These are phyloP conservation scores for Acanthamoeba sp. DNA, from an alignment of 208 protist genomes.

Conservation along the genomic window DNA sequence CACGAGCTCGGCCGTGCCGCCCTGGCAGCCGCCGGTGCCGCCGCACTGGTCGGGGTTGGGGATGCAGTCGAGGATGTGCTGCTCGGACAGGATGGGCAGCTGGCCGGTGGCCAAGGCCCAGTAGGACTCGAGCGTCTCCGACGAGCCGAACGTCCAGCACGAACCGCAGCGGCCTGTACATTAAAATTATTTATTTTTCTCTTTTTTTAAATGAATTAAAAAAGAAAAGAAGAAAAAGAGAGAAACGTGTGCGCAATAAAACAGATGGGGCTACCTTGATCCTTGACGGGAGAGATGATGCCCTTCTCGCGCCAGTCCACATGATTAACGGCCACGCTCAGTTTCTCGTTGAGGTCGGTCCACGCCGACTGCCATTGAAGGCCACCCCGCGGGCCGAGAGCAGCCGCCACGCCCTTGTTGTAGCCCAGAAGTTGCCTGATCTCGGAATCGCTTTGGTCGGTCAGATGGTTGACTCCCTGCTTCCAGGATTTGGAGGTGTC, in stretches of 20 bases:
- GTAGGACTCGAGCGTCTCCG: conserved; percentile 81
- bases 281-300: conserved; percentile 81
- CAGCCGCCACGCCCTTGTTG: conserved; percentile 4
- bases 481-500: conserved; percentile 76
- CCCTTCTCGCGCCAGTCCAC: conserved; percentile 81
- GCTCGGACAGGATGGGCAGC: conserved; percentile 76
- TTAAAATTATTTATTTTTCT: too few species aligned
- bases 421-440: conserved; percentile 54
- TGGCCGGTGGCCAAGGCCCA: conserved; percentile 72
- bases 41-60: conserved; percentile 82
- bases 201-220: too few species aligned
- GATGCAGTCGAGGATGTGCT: conserved; percentile 80
- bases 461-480: conserved; percentile 77
- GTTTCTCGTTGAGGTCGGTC: neutral
- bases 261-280: conserved; percentile 75
- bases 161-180: conserved; percentile 47
- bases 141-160: conserved; percentile 82
- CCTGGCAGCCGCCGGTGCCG: conserved; percentile 76
- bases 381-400: neutral
- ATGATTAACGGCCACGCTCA: neutral
- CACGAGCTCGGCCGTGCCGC: conserved; percentile 74
- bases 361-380: neutral
- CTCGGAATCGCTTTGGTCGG: conserved; percentile 67
- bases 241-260: neutral
- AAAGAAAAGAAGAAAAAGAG: neutral